Conservation (phyloP, 768 basidiomycete species). For the Russula sp. region DNA sequence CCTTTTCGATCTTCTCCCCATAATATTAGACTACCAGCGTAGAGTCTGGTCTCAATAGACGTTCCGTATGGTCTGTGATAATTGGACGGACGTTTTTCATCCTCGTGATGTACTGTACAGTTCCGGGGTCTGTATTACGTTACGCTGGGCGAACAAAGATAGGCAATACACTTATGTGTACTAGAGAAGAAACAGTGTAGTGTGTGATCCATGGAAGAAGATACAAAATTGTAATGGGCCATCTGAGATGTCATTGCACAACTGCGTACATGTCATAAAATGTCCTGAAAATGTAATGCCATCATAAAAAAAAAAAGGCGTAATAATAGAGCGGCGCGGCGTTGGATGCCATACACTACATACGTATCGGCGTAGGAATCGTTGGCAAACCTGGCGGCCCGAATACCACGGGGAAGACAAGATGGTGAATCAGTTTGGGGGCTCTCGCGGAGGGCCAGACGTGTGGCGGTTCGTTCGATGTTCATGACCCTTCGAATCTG, state of each 20-base stretch:
- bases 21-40: constrained; percentile 83
- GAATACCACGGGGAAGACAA: background rate
- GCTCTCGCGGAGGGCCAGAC: constrained; percentile 36
- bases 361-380: constrained; percentile 15
- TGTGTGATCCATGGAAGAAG: constrained; percentile 11
- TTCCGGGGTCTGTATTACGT: constrained; percentile 14
- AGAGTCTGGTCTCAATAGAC: constrained; percentile 47
- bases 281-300: constrained; percentile 14
- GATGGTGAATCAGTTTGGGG: constrained; percentile 30
- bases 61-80: background rate
- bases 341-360: constrained; percentile 18
- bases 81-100: background rate
- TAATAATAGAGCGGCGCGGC: constrained; percentile 16
- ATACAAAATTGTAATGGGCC: constrained; percentile 11
- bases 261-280: constrained; percentile 8
- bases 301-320: constrained; percentile 2
- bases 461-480: constrained; percentile 31
- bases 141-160: constrained; percentile 1
- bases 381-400: constrained; percentile 1
- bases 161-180: constrained; percentile 8
- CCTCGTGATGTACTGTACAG: constrained; percentile 1
- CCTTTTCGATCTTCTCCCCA: constrained; percentile 76
- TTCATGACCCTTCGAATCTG: constrained; percentile 35
- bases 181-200: background rate
- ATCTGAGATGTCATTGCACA: constrained; percentile 10